Evolutionary conservation across 2,329 filamentous ascomycete species (phyloP), one percentile per base, ranked within the genome.

Genomic region (Aspergillus ruber): DNA sequence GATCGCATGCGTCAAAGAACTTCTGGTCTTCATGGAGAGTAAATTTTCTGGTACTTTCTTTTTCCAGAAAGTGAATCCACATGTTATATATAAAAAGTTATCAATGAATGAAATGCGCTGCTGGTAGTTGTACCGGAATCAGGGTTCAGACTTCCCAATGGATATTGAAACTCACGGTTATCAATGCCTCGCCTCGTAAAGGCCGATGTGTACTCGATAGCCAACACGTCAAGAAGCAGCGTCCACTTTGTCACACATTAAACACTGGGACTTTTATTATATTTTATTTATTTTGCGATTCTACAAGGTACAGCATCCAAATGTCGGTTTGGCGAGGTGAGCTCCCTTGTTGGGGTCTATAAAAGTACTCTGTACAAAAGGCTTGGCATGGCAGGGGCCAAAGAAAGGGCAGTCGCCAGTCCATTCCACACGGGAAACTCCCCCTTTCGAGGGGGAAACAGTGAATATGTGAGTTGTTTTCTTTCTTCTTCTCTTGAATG

Each of bases 401-500:
- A 33, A 44, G 32, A 35, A 44, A 44, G 43, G 43, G 29, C 29
- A 44, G 9, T 35, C 25, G 25, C 25, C 25, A 29, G 29, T 29
- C 18, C 29, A 43, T 43, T 43, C 33, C 27, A 35, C 25, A 40
- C 33, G 6, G 33, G 15, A 35, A 20, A 29, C 9, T 2, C 15
- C 21, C 23, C 40, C 40, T 21, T 42, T 42, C 40, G 23, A 25
- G 40, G 40, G 40, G 23, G 25, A 12, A 12, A 29, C 25, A 29
- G 25, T 29, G 25, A 29, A 29, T 29, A 29, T 29, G 25, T 35
- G 33, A 43, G 17, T 35, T 35, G 25, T 43, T 49, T 29, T 45
- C 20, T 33, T 47, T 23, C 47, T 44, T 46, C 44, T 48, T 44
- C 18, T 43, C 29, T 43, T 47, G 38, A 40, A 23, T 20, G 10